Base-by-base conservation (phyloP, 2,329 filamentous ascomycete species). In the Scleromitrula shiraiana region DNA sequence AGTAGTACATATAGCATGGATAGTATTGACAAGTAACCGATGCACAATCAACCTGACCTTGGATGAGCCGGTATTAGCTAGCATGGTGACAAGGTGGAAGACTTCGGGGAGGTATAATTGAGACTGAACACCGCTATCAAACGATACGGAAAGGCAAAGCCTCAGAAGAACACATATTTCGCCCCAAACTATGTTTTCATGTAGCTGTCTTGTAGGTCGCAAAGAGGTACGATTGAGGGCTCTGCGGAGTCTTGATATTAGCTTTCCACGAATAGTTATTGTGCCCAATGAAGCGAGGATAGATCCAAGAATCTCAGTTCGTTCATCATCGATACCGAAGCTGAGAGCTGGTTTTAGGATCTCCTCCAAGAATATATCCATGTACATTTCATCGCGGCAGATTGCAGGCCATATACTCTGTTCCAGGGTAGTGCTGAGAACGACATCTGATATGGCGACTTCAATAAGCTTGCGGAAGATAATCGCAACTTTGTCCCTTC, bases 41-140 rank as follows among this genome's bases (percentile, higher is more conserved):
- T 84, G 80, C 2, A 85, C 78, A 17, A 78, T 67, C 7, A 74
- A 63, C 40, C 80, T 73, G 6, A 82, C 69, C 9, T 78, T 75
- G 8, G 72, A 65, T 9, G 72, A 65, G 6, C 82, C 82, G 1
- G 77, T 83, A 56, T 84, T 84, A 29, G 79, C 77, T 22, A 85
- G 70, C 78, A 85, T 83, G 0, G 82, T 84, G 50, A 84, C 78
- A 41, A 85, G 71, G 63, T 85, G 82, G 60, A 85, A 85, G 38
- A 85, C 71, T 60, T 85, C 82, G 0, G 82, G 81, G 5, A 85
- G 66, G 56, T 79, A 85, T 37, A 84, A 69, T 62, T 85, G 81
- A 4, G 80, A 75, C 62, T 85, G 82, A 12, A 82, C 73, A 19
- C 80, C 77, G 53, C 76, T 81, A 61, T 84, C 78, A 54, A 85